phyloP scores from a whole-genome alignment of 169 alveolate species.

The Eimeria falciformis region DNA sequence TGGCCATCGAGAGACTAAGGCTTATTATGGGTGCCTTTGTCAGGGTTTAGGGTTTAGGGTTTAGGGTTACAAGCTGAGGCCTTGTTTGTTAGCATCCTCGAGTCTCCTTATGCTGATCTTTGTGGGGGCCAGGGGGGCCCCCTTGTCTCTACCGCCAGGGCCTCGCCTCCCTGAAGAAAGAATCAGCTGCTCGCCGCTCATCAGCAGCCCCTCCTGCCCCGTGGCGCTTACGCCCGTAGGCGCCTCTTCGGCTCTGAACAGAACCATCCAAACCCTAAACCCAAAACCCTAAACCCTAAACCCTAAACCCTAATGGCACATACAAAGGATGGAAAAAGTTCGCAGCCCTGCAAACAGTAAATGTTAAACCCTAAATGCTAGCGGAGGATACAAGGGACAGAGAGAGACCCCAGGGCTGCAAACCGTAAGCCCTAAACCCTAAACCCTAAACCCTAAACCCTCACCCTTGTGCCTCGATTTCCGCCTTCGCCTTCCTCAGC shows the following conservation, averaged over 20 bases:
- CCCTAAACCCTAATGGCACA: neutral
- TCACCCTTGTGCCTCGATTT: neutral
- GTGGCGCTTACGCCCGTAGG: neutral
- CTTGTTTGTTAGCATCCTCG: neutral
- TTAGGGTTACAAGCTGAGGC: neutral
- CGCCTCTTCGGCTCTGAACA: neutral
- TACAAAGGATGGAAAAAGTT: neutral
- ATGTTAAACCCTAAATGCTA: neutral
- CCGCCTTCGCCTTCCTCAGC: neutral
- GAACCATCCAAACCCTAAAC: neutral
- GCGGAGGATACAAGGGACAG: slow-evolving; percentile 1
- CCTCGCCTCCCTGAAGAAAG: neutral
- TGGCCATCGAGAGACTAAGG: too few species aligned
- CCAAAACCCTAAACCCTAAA: neutral
- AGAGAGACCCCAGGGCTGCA: neutral
- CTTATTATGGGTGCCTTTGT: too few species aligned
- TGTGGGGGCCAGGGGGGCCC: neutral
- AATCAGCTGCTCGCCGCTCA: neutral
- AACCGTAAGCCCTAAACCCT: slow-evolving; percentile 18
- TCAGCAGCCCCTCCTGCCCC: neutral
- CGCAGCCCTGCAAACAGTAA: neutral
- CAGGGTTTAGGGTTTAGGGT: neutral
- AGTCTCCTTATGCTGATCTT: neutral
- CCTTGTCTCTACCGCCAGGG: neutral
- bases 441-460: slow-evolving; percentile 8